Percentiles rank a stretch among this genome's conserved stretches.
Evolutionary conservation across 2,329 filamentous ascomycete species (phyloP).

Genomic region (Aspergillus ochraceoroseus): DNA sequence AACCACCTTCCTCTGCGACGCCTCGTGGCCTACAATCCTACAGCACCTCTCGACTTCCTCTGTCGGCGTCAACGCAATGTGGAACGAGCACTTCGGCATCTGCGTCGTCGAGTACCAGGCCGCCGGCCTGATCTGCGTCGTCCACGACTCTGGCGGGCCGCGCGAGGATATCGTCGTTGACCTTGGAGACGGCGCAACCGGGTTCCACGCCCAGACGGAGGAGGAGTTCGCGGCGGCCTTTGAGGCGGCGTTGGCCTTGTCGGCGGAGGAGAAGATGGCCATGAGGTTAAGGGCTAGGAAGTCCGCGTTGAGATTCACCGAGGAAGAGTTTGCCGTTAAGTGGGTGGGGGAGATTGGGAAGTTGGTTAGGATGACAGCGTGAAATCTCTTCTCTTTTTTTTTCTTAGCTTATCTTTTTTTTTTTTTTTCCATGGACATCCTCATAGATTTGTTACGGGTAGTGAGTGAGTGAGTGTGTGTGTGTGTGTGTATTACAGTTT

Average conservation of each 20-base stretch:
- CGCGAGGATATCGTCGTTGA: slow-evolving; percentile 88
- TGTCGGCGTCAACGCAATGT: slow-evolving; percentile 96
- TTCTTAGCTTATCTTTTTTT: background rate
- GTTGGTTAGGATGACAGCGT: slow-evolving; percentile 53
- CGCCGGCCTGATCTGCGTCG: slow-evolving; percentile 84
- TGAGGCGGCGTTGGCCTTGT: slow-evolving; percentile 66
- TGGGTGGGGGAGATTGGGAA: slow-evolving; percentile 73
- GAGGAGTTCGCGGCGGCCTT: slow-evolving; percentile 78
- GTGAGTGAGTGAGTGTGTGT: background rate
- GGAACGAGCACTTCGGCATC: slow-evolving; percentile 99
- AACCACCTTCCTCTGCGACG: slow-evolving; percentile 85
- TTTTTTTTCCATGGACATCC: background rate
- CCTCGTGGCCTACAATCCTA: slow-evolving; percentile 80
- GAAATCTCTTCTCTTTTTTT: slow-evolving; percentile 6
- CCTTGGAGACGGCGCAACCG: slow-evolving; percentile 71
- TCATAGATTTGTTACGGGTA: background rate
- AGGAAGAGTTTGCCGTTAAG: slow-evolving; percentile 72
- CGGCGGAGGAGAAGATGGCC: slow-evolving; percentile 58
- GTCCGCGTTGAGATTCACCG: slow-evolving; percentile 80
- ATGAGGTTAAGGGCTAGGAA: slow-evolving; percentile 71
- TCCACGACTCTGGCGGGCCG: slow-evolving; percentile 88
- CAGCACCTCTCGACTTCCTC: slow-evolving; percentile 70
- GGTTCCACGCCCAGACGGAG: slow-evolving; percentile 77
- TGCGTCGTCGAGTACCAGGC: slow-evolving; percentile 98
- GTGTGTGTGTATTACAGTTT: no score